phyloP scores from a whole-genome alignment of 768 basidiomycete genomes.

The Mycena alexandri region DNA sequence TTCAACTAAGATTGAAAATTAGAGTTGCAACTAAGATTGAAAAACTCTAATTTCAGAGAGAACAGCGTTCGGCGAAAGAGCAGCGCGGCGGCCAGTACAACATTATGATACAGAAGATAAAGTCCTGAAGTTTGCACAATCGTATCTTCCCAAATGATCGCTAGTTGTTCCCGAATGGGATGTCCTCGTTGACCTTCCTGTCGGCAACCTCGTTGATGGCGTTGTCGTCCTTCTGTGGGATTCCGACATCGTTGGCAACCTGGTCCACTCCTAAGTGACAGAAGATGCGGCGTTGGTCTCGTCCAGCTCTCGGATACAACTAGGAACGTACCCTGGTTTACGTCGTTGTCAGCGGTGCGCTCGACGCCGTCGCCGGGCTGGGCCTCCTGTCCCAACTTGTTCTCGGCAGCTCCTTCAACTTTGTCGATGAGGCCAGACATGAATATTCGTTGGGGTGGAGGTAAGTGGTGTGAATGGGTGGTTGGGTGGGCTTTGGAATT shows the following conservation, averaged over 20 bases:
- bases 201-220: conserved; percentile 26
- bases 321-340: conserved; percentile 20
- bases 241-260: conserved; percentile 23
- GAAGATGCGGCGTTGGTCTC: conserved; percentile 7
- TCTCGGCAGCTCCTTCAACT: conserved; percentile 23
- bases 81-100: conserved; percentile 14
- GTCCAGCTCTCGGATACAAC: conserved; percentile 10
- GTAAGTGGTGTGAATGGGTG: conserved; percentile 8
- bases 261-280: conserved; percentile 19
- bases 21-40: no score
- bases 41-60: no score
- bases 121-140: conserved; percentile 8
- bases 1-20: no score
- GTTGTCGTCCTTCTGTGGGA: conserved; percentile 24
- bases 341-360: conserved; percentile 26
- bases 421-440: conserved; percentile 22
- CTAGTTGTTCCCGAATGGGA: conserved; percentile 27
- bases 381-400: conserved; percentile 26
- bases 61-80: no score
- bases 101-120: conserved; percentile 12
- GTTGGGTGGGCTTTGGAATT: conserved; percentile 1
- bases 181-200: conserved; percentile 27
- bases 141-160: conserved; percentile 2
- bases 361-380: conserved; percentile 27
- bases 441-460: conserved; percentile 8